Percentiles rank a stretch among this genome's conserved stretches.
Evolutionary conservation across 1,284 basidiomycete genomes (phyloP).

Genomic region (Cutaneotrichosporon cavernicola): DNA sequence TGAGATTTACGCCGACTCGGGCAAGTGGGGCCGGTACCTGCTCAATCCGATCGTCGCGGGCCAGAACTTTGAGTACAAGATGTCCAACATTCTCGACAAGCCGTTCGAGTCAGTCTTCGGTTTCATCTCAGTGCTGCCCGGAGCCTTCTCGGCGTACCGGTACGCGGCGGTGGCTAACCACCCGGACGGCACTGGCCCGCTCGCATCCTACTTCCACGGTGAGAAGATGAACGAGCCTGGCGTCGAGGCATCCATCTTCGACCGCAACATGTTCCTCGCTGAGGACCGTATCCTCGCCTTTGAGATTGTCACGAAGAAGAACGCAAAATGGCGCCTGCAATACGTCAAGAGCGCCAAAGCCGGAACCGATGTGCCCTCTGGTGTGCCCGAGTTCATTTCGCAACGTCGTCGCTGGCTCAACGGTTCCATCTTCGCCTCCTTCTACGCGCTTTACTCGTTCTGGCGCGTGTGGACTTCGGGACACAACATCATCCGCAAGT

Average conservation of each 20-base stretch:
- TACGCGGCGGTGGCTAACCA: slow-evolving; percentile 81
- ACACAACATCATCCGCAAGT: slow-evolving; percentile 79
- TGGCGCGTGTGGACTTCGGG: slow-evolving; percentile 87
- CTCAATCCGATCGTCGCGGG: slow-evolving; percentile 85
- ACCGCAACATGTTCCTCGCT: slow-evolving; percentile 87
- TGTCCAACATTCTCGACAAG: slow-evolving; percentile 91
- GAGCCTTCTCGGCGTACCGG: slow-evolving; percentile 88
- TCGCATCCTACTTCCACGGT: slow-evolving; percentile 88
- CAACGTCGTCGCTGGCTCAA: slow-evolving; percentile 89
- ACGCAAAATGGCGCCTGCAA: slow-evolving; percentile 63
- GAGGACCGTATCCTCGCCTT: slow-evolving; percentile 55
- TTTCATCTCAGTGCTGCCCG: slow-evolving; percentile 80
- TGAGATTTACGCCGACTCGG: slow-evolving; percentile 75
- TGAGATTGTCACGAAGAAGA: slow-evolving; percentile 50
- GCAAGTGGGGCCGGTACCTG: slow-evolving; percentile 72
- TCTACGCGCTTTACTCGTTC: slow-evolving; percentile 81
- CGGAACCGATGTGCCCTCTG: slow-evolving; percentile 70
- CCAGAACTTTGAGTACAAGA: slow-evolving; percentile 79
- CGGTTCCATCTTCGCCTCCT: slow-evolving; percentile 66
- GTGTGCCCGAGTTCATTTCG: slow-evolving; percentile 82
- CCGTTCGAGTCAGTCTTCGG: slow-evolving; percentile 89
- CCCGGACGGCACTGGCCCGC: slow-evolving; percentile 76
- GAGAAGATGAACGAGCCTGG: slow-evolving; percentile 68
- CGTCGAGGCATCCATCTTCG: slow-evolving; percentile 51
- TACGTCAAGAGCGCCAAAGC: slow-evolving; percentile 85